Percentiles rank a stretch among this genome's conserved stretches.
phyloP scores from a whole-genome alignment of 805 yeast species.

The Candida maesae region DNA sequence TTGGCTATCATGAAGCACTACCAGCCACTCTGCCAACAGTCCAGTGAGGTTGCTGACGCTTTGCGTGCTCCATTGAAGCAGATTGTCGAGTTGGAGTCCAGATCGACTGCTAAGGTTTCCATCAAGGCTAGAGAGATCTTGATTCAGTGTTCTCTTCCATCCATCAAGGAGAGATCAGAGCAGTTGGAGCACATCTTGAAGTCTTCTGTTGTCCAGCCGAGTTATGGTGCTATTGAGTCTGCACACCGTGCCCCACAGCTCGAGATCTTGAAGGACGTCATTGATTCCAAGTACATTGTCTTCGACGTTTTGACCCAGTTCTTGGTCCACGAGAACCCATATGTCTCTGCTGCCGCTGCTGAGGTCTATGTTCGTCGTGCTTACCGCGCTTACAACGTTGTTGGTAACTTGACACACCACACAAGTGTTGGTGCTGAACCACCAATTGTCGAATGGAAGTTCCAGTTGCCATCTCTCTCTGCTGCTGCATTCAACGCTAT shows the following conservation, averaged over 20 bases:
- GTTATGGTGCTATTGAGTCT: conserved; percentile 79
- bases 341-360: conserved; percentile 93
- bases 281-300: conserved; percentile 93
- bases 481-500: conserved; percentile 73
- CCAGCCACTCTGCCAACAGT: conserved; percentile 71
- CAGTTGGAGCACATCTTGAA: conserved; percentile 95
- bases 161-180: conserved; percentile 92
- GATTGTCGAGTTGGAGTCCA: conserved; percentile 83
- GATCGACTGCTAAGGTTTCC: conserved; percentile 90
- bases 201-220: conserved; percentile 83
- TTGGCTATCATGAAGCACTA: conserved; percentile 81
- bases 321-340: conserved; percentile 75
- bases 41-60: conserved; percentile 62
- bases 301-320: conserved; percentile 95
- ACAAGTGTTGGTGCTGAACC: conserved; percentile 33
- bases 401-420: conserved; percentile 68
- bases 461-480: conserved; percentile 72
- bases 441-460: conserved; percentile 84
- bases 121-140: conserved; percentile 93
- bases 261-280: conserved; percentile 80
- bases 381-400: conserved; percentile 90
- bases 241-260: conserved; percentile 80
- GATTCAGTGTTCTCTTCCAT: conserved; percentile 95
- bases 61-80: conserved; percentile 71
- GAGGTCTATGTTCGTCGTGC: conserved; percentile 97